Percentiles rank a stretch among this genome's conserved stretches.
These are phyloP conservation scores for Peronospora belbahrii DNA, from an alignment of 352 stramenopile species.

Conservation along the genomic window DNA sequence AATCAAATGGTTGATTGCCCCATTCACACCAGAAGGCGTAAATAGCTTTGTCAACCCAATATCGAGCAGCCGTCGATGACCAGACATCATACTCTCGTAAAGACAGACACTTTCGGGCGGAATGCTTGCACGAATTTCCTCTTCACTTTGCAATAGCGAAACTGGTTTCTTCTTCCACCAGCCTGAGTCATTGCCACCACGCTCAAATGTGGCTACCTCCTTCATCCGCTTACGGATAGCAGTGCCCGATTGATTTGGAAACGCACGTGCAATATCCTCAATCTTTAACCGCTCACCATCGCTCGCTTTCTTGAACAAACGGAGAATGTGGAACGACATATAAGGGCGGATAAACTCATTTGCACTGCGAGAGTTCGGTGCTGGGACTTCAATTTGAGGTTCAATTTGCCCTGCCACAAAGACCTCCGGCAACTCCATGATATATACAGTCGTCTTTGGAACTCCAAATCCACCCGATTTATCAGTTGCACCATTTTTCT, in stretches of 20 bases:
- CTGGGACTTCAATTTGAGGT: conserved; percentile 75
- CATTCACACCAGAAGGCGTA: conserved; percentile 63
- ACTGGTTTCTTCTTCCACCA: conserved; percentile 80
- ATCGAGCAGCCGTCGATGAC: conserved; percentile 67
- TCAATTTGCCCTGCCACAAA: conserved; percentile 77
- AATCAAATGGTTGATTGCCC: conserved; percentile 62
- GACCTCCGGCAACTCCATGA: conserved; percentile 71
- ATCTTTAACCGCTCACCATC: conserved; percentile 78
- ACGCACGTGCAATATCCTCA: conserved; percentile 72
- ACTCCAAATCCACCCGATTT: conserved; percentile 28
- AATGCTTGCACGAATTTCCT: conserved; percentile 69
- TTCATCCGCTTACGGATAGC: conserved; percentile 84
- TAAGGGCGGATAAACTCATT: conserved; percentile 85
- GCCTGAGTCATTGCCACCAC: conserved; percentile 69
- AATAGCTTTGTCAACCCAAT: conserved; percentile 77
- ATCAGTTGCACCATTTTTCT: conserved; percentile 33
- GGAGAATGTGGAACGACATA: conserved; percentile 82
- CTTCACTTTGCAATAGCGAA: conserved; percentile 57
- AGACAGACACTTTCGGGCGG: conserved; percentile 74
- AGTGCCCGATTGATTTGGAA: conserved; percentile 73
- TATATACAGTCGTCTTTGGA: conserved; percentile 58
- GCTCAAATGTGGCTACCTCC: conserved; percentile 79
- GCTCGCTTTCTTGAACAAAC: conserved; percentile 76
- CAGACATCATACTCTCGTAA: conserved; percentile 85
- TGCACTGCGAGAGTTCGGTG: conserved; percentile 66